Conservation (phyloP, 2,329 filamentous ascomycete species). For the Rugonectria rugulosa region DNA sequence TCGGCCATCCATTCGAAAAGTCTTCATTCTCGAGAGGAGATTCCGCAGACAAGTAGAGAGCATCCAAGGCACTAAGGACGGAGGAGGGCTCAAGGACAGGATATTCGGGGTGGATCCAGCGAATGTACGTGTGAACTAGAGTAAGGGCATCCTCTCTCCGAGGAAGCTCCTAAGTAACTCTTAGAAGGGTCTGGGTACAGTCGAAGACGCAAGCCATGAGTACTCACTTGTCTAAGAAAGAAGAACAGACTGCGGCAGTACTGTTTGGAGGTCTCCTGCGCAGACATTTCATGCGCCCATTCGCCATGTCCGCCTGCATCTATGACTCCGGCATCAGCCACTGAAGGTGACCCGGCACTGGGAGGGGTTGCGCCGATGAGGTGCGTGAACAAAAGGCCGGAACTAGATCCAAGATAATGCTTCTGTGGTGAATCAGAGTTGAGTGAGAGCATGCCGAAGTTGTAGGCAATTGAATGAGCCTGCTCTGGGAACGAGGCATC, state of each 20-base stretch:
- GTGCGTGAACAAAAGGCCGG: slow-evolving; percentile 45
- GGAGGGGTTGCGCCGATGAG: slow-evolving; percentile 32
- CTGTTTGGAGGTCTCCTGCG: background rate
- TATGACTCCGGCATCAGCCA: slow-evolving; percentile 1
- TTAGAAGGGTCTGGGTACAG: background rate
- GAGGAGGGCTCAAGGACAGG: slow-evolving; percentile 31
- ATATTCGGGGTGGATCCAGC: slow-evolving; percentile 33
- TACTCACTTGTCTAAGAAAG: slow-evolving; percentile 12
- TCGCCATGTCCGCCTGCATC: background rate
- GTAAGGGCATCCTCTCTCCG: slow-evolving; percentile 29
- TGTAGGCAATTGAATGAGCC: slow-evolving; percentile 42
- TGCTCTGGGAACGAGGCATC: slow-evolving; percentile 28
- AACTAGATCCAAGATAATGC: slow-evolving; percentile 49
- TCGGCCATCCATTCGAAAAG: slow-evolving; percentile 29
- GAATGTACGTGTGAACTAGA: slow-evolving; percentile 32
- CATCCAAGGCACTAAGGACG: slow-evolving; percentile 30
- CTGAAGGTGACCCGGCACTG: slow-evolving; percentile 17
- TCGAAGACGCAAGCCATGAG: too few relatives aligned
- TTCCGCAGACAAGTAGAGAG: slow-evolving; percentile 27
- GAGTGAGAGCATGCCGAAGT: slow-evolving; percentile 47
- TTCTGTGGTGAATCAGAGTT: slow-evolving; percentile 47
- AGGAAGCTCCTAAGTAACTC: slow-evolving; percentile 26
- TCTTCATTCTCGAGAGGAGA: slow-evolving; percentile 2
- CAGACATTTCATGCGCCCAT: background rate
- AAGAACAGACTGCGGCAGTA: slow-evolving; percentile 22